Evolutionary conservation across 148 eudicot genomes (phyloP), one percentile per base, ranked within the genome.

Genomic region (Gaultheria prostrata): DNA sequence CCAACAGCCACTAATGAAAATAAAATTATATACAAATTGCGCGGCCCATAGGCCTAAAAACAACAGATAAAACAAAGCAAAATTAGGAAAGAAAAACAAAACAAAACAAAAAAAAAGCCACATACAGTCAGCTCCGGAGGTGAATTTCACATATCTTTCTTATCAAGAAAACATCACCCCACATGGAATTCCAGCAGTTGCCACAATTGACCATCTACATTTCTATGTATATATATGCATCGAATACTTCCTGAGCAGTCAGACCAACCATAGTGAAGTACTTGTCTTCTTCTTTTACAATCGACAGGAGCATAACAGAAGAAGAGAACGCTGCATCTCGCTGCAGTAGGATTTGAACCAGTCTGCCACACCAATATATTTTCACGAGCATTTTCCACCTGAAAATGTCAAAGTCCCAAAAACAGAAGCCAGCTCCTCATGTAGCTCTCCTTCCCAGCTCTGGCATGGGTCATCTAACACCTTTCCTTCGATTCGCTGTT

Each of bases 401-500:
- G 33, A 20, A 39, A 28, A 81, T 81, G 76, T 70, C 83, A 0
- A 28, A 24, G 39, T 24, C 77, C 61, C 54, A 43, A 24, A n/a
- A n/a, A 32, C 74, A 35, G 63, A 69, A 5, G 4, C 53, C 83
- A 30, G 17, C 51, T 32, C 81, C 77, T 49, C 83, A 67, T 30
- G 76, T 81, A 30, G 83, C 76, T 48, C 83, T 81, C 70, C 70
- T 49, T 18, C 76, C 83, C 43, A 48, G 59, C 61, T 80, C 83
- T 10, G 83, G 83, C 83, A 80, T 80, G 83, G 83, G 83, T 6
- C 76, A 80, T 26, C 83, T 80, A n/a, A 65, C 83, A 45, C 83
- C 83, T 51, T 80, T 80, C n/a, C 83, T 80, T 11, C 74, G 83
- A 46, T 63, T 80, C 21, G 83, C 83, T 7, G 75, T 46, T 67